Evolutionary conservation across 345 rosid species (phyloP).

Genomic region (Ceriops zippeliana): DNA sequence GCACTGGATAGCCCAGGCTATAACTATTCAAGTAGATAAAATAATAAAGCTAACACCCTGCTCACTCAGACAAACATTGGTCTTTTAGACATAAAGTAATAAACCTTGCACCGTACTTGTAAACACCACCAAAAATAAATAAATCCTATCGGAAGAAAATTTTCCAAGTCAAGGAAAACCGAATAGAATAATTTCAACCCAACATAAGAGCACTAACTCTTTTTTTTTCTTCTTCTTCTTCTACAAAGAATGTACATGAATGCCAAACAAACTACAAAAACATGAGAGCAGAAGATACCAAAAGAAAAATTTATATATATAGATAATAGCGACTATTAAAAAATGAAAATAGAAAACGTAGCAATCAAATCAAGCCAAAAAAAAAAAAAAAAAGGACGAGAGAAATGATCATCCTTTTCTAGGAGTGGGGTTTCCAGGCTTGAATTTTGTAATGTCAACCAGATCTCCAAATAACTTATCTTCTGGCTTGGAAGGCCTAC

Average conservation of each 20-base stretch:
- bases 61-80: no score
- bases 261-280: constrained; percentile 36
- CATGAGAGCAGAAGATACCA: constrained; percentile 15
- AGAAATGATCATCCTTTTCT: constrained; percentile 41
- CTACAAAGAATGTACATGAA: constrained; percentile 52
- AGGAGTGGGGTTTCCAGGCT: constrained; percentile 57
- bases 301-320: constrained; percentile 21
- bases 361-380: constrained; percentile 6
- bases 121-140: no score
- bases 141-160: background rate
- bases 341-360: background rate
- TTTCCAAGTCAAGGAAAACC: background rate
- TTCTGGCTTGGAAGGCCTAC: constrained; percentile 43
- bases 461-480: constrained; percentile 96
- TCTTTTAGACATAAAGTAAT: no score
- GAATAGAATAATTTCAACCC: constrained; percentile 14
- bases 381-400: constrained; percentile 7
- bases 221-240: constrained; percentile 19
- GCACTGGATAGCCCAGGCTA: no score
- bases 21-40: no score
- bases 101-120: no score
- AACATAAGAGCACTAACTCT: background rate
- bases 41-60: no score
- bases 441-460: constrained; percentile 82
- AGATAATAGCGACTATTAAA: background rate